Conservation (phyloP, 2,329 filamentous ascomycete species). For the Monosporascus ibericus region DNA sequence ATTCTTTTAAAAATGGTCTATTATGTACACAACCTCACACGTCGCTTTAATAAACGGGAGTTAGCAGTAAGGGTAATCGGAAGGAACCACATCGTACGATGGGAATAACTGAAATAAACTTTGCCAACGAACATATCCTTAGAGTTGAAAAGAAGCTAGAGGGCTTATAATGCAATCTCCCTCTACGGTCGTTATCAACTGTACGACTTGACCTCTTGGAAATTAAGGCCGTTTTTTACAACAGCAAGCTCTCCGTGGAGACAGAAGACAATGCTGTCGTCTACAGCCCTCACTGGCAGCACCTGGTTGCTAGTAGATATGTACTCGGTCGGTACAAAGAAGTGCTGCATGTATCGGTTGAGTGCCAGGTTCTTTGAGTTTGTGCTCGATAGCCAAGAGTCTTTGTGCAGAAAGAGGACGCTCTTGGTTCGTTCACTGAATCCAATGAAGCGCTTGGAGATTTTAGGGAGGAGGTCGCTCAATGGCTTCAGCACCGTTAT, state of each 20-base stretch:
- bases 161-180: neutral
- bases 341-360: conserved; percentile 9
- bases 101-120: too few relatives aligned
- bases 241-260: conserved; percentile 10
- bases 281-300: conserved; percentile 21
- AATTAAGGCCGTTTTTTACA: conserved; percentile 13
- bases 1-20: neutral
- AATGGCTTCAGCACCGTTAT: neutral
- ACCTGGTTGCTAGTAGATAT: conserved; percentile 10
- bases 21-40: too few relatives aligned
- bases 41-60: too few relatives aligned
- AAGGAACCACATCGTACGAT: too few relatives aligned
- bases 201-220: neutral
- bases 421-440: conserved; percentile 4
- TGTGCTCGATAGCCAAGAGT: conserved; percentile 13
- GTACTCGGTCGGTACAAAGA: conserved; percentile 15
- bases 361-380: neutral
- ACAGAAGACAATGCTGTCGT: conserved; percentile 11
- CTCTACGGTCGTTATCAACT: too few relatives aligned
- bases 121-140: neutral
- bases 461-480: neutral
- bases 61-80: too few relatives aligned
- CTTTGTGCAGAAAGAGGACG: conserved; percentile 10
- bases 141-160: neutral
- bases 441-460: conserved; percentile 9